Base-by-base conservation (phyloP, 345 rosid species). In the Triadica sebifera region DNA sequence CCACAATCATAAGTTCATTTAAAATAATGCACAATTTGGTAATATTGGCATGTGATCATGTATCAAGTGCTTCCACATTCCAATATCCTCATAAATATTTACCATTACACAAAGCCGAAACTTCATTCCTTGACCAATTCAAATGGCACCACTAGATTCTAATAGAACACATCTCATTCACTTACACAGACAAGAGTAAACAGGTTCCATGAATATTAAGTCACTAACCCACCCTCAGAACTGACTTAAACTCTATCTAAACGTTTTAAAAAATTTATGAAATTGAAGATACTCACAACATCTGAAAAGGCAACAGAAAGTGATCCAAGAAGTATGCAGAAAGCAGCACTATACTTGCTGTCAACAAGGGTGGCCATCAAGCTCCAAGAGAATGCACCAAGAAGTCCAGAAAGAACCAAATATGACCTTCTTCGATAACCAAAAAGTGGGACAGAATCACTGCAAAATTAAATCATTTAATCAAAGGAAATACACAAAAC, bases 271-370 rank as follows among this genome's bases (percentile, higher is more conserved):
- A 47, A 65, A 49, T 41, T 68, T 12, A 51, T 2, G 7, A 49
- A 65, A 67, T 43, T 43, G 51, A 62, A 73, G 65, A 67, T 79
- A 87, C 98, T 85, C 72, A 88, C 97, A 50, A 91, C 99, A 79
- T 93, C 99, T 22, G 97, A 93, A 83, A 95, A 95, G 79, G 99
- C 99, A 70, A 95, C 97, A 67, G 99, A 95, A 49, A 95, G 89
- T 60, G 99, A 93, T 72, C 92, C 91, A 41, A 95, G 93, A 83
- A 95, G 89, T 74, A 89, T 93, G 87, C 97, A 89, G 75, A 83
- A 81, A 49, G 96, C 94, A 78, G 90, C 98, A 76, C 84, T 77
- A 72, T 89, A 91, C 84, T 95, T 95, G 92, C 91, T 84, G 65
- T 89, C 94, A 81, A 90, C 98, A 70, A 92, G 77, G 25, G 88